Conservation (phyloP, 2,329 filamentous ascomycete species). For the Fusarium sacchari region DNA sequence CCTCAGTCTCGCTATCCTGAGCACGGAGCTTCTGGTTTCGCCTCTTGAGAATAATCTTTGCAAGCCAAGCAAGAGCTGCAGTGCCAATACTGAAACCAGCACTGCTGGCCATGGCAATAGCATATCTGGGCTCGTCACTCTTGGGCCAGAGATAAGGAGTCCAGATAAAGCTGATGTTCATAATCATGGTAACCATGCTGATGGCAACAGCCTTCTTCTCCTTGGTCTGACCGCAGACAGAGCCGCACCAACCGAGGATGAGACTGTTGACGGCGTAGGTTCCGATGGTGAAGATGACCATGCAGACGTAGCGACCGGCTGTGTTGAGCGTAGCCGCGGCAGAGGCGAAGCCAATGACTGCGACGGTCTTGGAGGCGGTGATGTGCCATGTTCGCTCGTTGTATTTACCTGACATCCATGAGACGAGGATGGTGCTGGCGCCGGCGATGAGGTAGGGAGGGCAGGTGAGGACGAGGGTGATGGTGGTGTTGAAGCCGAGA, state of each 20-base stretch:
- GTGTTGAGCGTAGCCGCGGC: conserved; percentile 42
- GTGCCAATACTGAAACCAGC: conserved; percentile 49
- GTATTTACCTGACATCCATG: conserved; percentile 55
- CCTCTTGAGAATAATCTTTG: conserved; percentile 48
- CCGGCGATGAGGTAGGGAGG: conserved; percentile 58
- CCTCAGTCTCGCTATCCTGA: conserved; percentile 37
- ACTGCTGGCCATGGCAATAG: conserved; percentile 36
- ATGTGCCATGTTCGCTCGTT: conserved; percentile 62
- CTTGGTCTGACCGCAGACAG: conserved; percentile 57
- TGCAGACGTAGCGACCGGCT: conserved; percentile 43
- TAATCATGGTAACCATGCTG: conserved; percentile 46
- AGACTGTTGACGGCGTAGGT: conserved; percentile 57
- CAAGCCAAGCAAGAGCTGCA: conserved; percentile 52
- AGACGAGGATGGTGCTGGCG: conserved; percentile 35
- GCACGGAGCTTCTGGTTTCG: conserved; percentile 50
- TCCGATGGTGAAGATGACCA: conserved; percentile 53
- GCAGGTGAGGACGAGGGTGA: conserved; percentile 47
- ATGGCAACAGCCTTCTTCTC: conserved; percentile 60
- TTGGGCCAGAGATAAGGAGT: conserved; percentile 42
- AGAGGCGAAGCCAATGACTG: conserved; percentile 44
- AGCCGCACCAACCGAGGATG: conserved; percentile 57
- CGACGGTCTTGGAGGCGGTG: conserved; percentile 54
- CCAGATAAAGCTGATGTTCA: conserved; percentile 44
- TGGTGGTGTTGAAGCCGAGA: conserved; percentile 42
- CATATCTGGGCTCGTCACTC: conserved; percentile 39